phyloP scores from a whole-genome alignment of 495 filamentous ascomycete species.

The Endocarpon pusillum region DNA sequence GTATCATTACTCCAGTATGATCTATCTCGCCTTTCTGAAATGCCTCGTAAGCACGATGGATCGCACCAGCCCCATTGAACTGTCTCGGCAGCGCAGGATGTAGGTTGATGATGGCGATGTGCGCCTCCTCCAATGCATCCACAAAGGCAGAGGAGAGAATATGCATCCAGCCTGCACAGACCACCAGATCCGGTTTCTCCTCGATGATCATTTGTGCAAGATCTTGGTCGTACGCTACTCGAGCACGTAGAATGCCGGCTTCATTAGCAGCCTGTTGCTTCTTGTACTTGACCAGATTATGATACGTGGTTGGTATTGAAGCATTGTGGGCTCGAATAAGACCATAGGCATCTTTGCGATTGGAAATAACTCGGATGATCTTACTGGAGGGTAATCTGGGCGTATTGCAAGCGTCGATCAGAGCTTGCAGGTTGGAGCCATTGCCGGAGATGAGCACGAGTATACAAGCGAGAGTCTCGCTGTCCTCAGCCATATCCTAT shows the following conservation, averaged over 20 bases:
- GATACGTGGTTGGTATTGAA: conserved; percentile 65
- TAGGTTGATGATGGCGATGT: conserved; percentile 65
- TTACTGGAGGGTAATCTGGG: conserved; percentile 38
- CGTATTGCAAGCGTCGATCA: conserved; percentile 54
- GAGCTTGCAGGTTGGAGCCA: conserved; percentile 78
- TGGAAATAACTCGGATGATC: conserved; percentile 67
- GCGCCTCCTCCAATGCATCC: conserved; percentile 39
- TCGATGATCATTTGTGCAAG: conserved; percentile 53
- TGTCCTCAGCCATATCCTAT: too few relatives aligned
- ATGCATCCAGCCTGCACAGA: conserved; percentile 36
- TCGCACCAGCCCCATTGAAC: conserved; percentile 66
- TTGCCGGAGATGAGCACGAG: conserved; percentile 61
- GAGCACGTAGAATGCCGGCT: conserved; percentile 31
- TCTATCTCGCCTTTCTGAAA: conserved; percentile 55
- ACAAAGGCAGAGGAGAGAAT: conserved; percentile 48
- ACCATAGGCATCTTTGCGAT: conserved; percentile 65
- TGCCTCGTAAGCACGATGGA: conserved; percentile 60
- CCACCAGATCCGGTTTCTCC: conserved; percentile 54
- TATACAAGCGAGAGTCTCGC: conserved; percentile 11
- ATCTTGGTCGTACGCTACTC: conserved; percentile 63
- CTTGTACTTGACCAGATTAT: conserved; percentile 63
- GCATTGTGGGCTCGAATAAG: conserved; percentile 52
- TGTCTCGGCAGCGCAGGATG: conserved; percentile 64
- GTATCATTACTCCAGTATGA: conserved; percentile 84
- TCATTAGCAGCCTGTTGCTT: conserved; percentile 28